Evolutionary conservation across 306 rosid species (phyloP).

Genomic region (Carpinus fangiana): DNA sequence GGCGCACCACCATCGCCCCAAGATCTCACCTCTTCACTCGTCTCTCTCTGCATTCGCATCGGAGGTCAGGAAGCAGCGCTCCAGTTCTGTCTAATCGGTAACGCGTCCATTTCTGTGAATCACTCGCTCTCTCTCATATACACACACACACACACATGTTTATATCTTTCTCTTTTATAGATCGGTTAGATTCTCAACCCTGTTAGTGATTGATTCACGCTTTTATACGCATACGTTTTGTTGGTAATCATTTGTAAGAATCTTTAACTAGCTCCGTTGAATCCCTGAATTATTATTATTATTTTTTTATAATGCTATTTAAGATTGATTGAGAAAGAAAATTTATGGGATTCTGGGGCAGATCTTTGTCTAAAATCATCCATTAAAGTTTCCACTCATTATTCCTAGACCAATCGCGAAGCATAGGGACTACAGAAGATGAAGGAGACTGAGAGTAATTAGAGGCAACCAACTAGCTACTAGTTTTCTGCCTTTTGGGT

Average conservation of each 20-base stretch:
- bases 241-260: too few species aligned
- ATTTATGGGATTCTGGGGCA: not conserved
- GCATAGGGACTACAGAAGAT: not conserved
- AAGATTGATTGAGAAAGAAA: not conserved
- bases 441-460: not conserved
- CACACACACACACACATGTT: too few species aligned
- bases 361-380: not conserved
- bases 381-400: too few species aligned
- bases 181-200: not conserved
- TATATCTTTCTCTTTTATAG: not conserved
- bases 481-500: not conserved
- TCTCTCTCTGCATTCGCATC: not conserved
- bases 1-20: not conserved
- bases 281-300: not conserved
- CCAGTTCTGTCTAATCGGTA: not conserved
- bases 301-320: not conserved
- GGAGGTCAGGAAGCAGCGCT: not conserved
- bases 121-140: not conserved
- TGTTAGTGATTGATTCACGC: not conserved
- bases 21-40: too few species aligned
- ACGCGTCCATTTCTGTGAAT: not conserved
- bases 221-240: too few species aligned
- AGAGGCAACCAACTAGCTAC: not conserved
- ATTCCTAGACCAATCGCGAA: not conserved
- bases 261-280: not conserved